Evolutionary conservation across 2,329 filamentous ascomycete species (phyloP).

Genomic region (Orbilia blumenaviensis): DNA sequence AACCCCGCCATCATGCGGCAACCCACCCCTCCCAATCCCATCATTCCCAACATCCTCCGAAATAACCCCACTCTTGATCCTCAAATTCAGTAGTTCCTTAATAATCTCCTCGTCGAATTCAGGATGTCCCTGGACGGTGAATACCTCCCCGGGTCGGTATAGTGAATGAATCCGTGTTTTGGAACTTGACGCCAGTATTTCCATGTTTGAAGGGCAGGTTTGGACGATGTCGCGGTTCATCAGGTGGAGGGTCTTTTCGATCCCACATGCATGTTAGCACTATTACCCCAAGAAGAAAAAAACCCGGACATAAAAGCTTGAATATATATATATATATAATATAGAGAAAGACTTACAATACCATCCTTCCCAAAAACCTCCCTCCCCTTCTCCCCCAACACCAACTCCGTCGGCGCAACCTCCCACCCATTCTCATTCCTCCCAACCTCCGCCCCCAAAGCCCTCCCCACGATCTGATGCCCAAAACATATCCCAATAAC

Average conservation of each 20-base stretch:
- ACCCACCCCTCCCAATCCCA: slow-evolving; percentile 71
- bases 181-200: slow-evolving; percentile 72
- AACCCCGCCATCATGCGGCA: slow-evolving; percentile 80
- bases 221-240: slow-evolving; percentile 83
- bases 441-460: slow-evolving; percentile 74
- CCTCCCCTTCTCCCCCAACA: slow-evolving; percentile 74
- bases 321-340: too few relatives aligned
- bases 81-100: slow-evolving; percentile 71
- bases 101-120: slow-evolving; percentile 81
- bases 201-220: slow-evolving; percentile 69
- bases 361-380: slow-evolving; percentile 74
- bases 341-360: slow-evolving; percentile 26
- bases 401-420: slow-evolving; percentile 74
- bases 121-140: slow-evolving; percentile 86
- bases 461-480: slow-evolving; percentile 82
- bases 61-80: slow-evolving; percentile 75
- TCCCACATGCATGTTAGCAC: too few relatives aligned
- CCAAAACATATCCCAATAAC: slow-evolving; percentile 85
- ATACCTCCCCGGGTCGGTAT: slow-evolving; percentile 72
- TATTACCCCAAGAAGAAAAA: not conserved
- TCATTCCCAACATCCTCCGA: slow-evolving; percentile 74
- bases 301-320: too few relatives aligned
- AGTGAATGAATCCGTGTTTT: slow-evolving; percentile 79
- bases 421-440: slow-evolving; percentile 80
- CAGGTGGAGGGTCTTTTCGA: slow-evolving; percentile 75